Evolutionary conservation across 2,329 filamentous ascomycete species (phyloP), one percentile per base, ranked within the genome.

Genomic region (Trichoderma oligosporum): DNA sequence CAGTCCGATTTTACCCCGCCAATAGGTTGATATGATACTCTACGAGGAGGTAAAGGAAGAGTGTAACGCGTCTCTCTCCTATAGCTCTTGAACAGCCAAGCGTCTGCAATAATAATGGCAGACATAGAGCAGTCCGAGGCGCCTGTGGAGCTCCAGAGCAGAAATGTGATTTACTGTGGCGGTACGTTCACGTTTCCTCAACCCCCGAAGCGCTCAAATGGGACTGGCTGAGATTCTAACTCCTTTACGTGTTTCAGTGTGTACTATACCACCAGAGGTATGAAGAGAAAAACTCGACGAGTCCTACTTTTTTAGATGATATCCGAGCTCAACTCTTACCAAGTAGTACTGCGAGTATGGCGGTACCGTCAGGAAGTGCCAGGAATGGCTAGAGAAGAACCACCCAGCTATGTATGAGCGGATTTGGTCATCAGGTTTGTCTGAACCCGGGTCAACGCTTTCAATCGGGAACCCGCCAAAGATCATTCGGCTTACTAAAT

Each of bases 281-380:
- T 61, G 69, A 38, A 60, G 47, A 35, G 55, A 41, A n/a, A 16
- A 36, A 38, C 20, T 41, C 14, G 38, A 57, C 42, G 41, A 31
- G 7, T 8, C 24, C 45, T 16, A 48, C 12, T 36, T 14, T 5
- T 5, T 18, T 49, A 29, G 9, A 20, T 38, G 24, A 20, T 39
- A 35, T 27, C 16, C 25, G 36, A 62, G 60, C 64, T 65, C 59
- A 68, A 63, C 63, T 51, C 65, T 59, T 55, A 53, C 60, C 60
- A 68, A 74, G 64, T 76, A 97, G 94, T 99, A 97, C 78, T 99
- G 94, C 79, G 94, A 99, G 77, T 97, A 97, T 74, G 94, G 94
- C 69, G 93, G 92, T 63, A 97, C 92, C 36, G 87, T 88, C 22
- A 96, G 91, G 76, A 99, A 97, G 77, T 99, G 94, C 77, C 88